phyloP scores from a whole-genome alignment of 805 yeast species.

The Myxozyma sirexii region DNA sequence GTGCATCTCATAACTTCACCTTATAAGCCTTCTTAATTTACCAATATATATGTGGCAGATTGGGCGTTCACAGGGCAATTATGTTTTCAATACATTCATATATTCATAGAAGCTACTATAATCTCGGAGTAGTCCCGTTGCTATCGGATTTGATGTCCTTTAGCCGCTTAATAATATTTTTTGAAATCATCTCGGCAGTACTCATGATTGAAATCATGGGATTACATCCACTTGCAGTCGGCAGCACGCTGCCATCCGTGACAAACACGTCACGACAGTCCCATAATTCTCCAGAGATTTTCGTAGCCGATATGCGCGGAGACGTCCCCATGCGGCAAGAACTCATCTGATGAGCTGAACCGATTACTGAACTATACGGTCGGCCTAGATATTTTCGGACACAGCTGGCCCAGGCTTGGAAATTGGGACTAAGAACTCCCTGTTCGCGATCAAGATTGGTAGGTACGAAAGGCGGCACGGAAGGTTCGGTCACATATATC shows the following conservation, averaged over 20 bases:
- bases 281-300: conserved; percentile 50
- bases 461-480: conserved; percentile 12
- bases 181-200: conserved; percentile 49
- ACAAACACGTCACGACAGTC: conserved; percentile 54
- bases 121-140: background rate
- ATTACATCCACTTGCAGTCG: conserved; percentile 57
- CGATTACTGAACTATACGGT: conserved; percentile 44
- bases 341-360: conserved; percentile 60
- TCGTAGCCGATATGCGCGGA: conserved; percentile 50
- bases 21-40: too few species aligned
- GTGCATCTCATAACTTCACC: too few species aligned
- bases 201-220: conserved; percentile 58
- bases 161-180: conserved; percentile 43
- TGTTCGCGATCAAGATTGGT: conserved; percentile 45
- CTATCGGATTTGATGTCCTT: background rate
- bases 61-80: too few species aligned
- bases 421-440: conserved; percentile 49
- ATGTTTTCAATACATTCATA: too few species aligned
- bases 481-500: conserved; percentile 3
- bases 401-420: conserved; percentile 39
- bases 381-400: conserved; percentile 36
- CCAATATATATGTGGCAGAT: too few species aligned
- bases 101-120: background rate
- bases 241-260: conserved; percentile 55
- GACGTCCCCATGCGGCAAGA: conserved; percentile 55